Base-by-base conservation (phyloP, 129 eudicot species). In the Tanacetum coccineum region DNA sequence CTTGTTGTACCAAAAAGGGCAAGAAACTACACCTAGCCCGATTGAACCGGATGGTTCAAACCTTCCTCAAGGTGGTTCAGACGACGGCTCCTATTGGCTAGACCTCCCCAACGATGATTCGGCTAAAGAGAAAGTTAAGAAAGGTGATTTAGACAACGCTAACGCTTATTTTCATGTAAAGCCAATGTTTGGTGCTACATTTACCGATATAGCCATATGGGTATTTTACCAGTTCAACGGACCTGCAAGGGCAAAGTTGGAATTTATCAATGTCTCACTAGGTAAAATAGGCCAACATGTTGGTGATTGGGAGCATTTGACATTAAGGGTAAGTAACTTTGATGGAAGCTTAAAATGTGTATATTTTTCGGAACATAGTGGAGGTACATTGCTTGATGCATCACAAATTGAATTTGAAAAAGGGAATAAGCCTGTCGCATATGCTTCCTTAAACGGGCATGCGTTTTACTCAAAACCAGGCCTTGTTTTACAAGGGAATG, bases 171-270 rank as follows among this genome's bases (percentile, higher is more conserved):
- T 83, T 55, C 96, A 89, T 56, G 67, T 89, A 50, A 89, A 89
- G 50, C 87, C 96, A 25, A 86, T 81, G 84, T 63, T 80, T 49
- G 96, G 90, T 1, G 94, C 79, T 2, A 83, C 96, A 13, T 83
- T 74, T 66, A 89, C 86, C 0, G 95, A 89, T 58, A 50, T 89
- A n/a, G 87, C 81, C 25, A 25, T 89, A 59, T 86, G 94, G 94
- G 45, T 89, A 42, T 89, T 89, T 72, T 89, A 89, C 88, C 96
- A 94, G 6, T 89, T 83, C 56, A 86, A 89, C 42, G 95, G 96
- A 9, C 79, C 84, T 0, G 82, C 90, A 0, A 79, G 75, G 78
- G 88, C 74, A 2, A 89, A 86, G 70, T 28, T 89, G 42, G 77
- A 74, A 54, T 68, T 81, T 49, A 4, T 86, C 21, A 80, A 52